Percentiles rank a stretch among this genome's conserved stretches.
Conservation (phyloP, 108 stramenopile species). For the Cyclotella cryptica region DNA sequence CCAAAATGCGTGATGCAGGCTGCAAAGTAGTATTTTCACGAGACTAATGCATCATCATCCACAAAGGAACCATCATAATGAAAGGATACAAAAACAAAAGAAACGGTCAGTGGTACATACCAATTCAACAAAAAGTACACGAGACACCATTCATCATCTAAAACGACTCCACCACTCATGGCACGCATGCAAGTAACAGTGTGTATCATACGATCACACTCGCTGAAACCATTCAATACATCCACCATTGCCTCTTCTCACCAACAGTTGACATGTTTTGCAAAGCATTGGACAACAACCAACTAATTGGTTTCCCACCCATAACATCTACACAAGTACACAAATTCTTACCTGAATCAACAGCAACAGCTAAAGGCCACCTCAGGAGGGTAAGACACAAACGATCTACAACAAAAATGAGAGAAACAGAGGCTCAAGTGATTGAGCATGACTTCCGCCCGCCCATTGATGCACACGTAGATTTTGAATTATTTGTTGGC, state of each 20-base stretch:
- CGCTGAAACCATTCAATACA: no score
- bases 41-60: background rate
- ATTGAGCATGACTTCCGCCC: no score
- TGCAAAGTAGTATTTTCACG: background rate
- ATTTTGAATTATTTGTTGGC: no score
- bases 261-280: no score
- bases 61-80: background rate
- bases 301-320: no score
- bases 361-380: conserved; percentile 7
- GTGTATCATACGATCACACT: background rate
- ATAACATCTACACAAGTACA: no score
- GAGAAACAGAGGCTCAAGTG: background rate
- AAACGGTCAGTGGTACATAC: background rate
- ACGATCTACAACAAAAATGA: conserved; percentile 3
- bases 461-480: no score
- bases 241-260: no score
- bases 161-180: no score
- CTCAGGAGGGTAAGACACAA: background rate
- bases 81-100: background rate
- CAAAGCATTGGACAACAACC: no score
- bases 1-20: conserved; percentile 1
- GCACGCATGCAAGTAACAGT: background rate
- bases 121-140: background rate
- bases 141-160: no score
- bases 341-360: conserved; percentile 3